These are phyloP conservation scores for Lachnellula cervina DNA, from an alignment of 2,329 filamentous ascomycete species.

Conservation along the genomic window DNA sequence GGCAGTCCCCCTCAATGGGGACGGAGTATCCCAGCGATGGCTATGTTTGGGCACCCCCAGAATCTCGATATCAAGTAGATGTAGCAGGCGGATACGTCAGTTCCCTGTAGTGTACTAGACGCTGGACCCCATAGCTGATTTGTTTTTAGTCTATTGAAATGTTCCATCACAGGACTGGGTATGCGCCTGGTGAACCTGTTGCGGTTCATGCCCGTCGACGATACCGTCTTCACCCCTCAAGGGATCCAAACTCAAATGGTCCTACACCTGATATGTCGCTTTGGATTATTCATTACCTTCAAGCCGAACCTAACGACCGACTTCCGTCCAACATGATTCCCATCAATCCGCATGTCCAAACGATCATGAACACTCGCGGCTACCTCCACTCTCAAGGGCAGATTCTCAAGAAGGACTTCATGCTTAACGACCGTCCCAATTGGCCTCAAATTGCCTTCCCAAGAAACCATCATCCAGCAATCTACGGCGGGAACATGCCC, in stretches of 20 bases:
- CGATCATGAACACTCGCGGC: constrained; percentile 55
- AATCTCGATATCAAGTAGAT: constrained; percentile 72
- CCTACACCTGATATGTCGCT: constrained; percentile 73
- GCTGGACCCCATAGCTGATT: constrained; percentile 10
- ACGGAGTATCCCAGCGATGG: constrained; percentile 85
- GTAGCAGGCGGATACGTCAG: constrained; percentile 61
- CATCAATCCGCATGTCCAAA: constrained; percentile 55
- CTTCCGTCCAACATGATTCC: constrained; percentile 65
- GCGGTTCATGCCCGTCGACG: constrained; percentile 76
- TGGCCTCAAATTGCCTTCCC: constrained; percentile 83
- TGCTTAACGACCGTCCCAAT: constrained; percentile 81
- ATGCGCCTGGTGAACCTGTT: constrained; percentile 67
- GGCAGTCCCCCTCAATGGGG: constrained; percentile 74
- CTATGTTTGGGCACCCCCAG: constrained; percentile 81
- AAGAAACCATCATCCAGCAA: constrained; percentile 39
- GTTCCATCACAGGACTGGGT: constrained; percentile 76
- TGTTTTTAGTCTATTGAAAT: constrained; percentile 73
- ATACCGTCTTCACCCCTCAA: constrained; percentile 75
- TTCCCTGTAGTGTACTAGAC: constrained; percentile 8
- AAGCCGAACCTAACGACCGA: constrained; percentile 67
- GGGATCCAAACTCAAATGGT: constrained; percentile 62
- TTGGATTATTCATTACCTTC: constrained; percentile 88
- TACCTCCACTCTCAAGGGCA: constrained; percentile 72
- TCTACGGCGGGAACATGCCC: constrained; percentile 24
- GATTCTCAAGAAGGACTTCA: constrained; percentile 86